These are phyloP conservation scores for Plectosphaerella cucumerina DNA, from an alignment of 2,329 filamentous ascomycete genomes.

Conservation along the genomic window DNA sequence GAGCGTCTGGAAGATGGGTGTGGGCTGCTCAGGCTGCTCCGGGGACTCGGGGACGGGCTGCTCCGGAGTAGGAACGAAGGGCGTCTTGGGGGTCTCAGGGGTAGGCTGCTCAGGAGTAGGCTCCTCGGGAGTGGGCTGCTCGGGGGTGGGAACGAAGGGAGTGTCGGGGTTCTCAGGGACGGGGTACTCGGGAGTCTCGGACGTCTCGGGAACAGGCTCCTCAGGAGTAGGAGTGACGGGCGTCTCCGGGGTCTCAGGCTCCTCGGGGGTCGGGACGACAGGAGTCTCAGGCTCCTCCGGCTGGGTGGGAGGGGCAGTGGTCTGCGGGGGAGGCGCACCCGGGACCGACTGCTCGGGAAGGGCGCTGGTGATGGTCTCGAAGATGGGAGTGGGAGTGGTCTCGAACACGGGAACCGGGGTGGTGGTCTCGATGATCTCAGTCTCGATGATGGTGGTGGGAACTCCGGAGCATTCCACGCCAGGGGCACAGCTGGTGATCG, in stretches of 20 bases:
- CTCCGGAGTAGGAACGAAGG: not conserved
- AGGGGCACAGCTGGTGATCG: constrained; percentile 6
- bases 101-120: not conserved
- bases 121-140: not conserved
- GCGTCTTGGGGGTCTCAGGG: not conserved
- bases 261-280: not conserved
- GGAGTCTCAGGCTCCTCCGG: not conserved
- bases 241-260: not conserved
- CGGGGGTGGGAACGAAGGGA: not conserved
- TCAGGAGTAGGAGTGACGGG: not conserved
- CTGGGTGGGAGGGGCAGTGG: not conserved
- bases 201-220: not conserved
- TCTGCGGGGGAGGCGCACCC: not conserved
- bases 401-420: not conserved
- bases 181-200: not conserved
- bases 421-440: constrained; percentile 7
- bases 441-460: constrained; percentile 16
- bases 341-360: not conserved
- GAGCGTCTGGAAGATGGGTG: not conserved
- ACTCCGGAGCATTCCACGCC: constrained; percentile 6
- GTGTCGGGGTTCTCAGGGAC: not conserved
- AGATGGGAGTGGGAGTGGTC: not conserved
- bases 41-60: constrained; percentile 1
- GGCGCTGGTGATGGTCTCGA: not conserved
- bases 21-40: not conserved